phyloP scores from a whole-genome alignment of 192 early-diverging fungal species.

The Gigaspora rosea region DNA sequence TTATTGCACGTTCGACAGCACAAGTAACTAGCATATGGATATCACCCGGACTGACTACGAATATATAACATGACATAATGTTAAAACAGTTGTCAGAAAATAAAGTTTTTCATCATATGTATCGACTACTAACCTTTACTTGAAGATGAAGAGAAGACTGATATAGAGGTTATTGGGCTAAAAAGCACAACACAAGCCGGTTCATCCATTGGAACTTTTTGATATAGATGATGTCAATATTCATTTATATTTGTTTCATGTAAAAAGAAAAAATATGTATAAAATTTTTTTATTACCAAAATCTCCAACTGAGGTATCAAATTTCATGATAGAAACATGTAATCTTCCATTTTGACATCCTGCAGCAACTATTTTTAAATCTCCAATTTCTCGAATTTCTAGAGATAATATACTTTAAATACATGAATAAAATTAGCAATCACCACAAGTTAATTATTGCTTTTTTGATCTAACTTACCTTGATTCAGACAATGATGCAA shows the following conservation, averaged over 20 bases:
- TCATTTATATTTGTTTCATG: background rate
- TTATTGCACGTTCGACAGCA: constrained; percentile 55
- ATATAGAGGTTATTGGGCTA: constrained; percentile 24
- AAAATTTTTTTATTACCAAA: background rate
- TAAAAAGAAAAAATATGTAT: background rate
- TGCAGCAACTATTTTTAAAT: constrained; percentile 24
- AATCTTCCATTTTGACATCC: constrained; percentile 33
- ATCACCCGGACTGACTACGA: constrained; percentile 15
- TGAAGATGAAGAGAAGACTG: constrained; percentile 16
- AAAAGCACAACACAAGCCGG: constrained; percentile 3
- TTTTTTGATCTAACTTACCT: no score
- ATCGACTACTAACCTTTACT: constrained; percentile 12
- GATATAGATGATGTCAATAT: background rate
- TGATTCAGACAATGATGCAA: background rate
- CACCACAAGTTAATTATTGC: no score
- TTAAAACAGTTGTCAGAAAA: background rate
- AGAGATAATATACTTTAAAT: constrained; percentile 17
- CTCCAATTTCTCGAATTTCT: constrained; percentile 22
- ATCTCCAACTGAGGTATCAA: background rate
- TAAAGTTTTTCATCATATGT: background rate
- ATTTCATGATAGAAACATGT: constrained; percentile 13
- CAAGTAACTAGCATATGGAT: constrained; percentile 57
- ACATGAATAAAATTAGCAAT: no score
- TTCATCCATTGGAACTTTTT: background rate
- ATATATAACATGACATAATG: background rate